phyloP scores from a whole-genome alignment of 257 asterid genomes.

The Scutellaria baicalensis region DNA sequence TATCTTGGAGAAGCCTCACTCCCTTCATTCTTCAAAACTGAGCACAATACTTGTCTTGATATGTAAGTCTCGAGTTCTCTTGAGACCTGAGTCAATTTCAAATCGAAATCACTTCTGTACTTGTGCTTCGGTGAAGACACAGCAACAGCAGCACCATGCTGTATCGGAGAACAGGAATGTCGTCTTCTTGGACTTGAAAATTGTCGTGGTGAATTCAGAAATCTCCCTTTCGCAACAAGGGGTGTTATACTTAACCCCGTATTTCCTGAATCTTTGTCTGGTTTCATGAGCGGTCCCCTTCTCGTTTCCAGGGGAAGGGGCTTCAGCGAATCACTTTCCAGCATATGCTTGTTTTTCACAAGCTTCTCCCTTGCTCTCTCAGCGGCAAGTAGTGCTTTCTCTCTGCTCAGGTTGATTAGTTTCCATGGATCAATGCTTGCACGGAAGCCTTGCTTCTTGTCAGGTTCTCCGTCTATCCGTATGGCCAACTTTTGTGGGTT shows the following conservation, averaged over 20 bases:
- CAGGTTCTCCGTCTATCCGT: conserved; percentile 64
- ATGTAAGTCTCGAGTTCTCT: conserved; percentile 75
- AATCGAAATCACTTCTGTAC: conserved; percentile 66
- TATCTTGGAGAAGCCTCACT: conserved; percentile 49
- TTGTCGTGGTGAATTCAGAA: conserved; percentile 38
- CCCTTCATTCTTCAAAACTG: conserved; percentile 51
- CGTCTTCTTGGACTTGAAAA: conserved; percentile 87
- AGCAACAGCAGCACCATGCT: conserved; percentile 11
- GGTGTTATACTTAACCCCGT: conserved; percentile 27
- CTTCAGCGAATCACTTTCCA: conserved; percentile 40
- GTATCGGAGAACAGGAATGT: conserved; percentile 55
- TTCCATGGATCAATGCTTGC: conserved; percentile 96
- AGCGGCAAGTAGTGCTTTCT: conserved; percentile 68
- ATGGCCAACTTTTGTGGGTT: conserved; percentile 53
- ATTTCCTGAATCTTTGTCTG: conserved; percentile 24
- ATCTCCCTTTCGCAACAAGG: conserved; percentile 28
- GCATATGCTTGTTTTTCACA: conserved; percentile 25
- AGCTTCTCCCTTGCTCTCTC: conserved; percentile 72
- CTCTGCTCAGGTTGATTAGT: conserved; percentile 73
- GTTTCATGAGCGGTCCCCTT: conserved; percentile 56
- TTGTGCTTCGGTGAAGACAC: conserved; percentile 48
- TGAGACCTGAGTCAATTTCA: conserved; percentile 72
- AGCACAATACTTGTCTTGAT: conserved; percentile 71
- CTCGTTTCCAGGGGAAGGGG: conserved; percentile 73
- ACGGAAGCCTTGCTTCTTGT: conserved; percentile 58